These are phyloP conservation scores for Lichtheimia ramosa DNA, from an alignment of 371 early-diverging fungal genomes.

Conservation along the genomic window DNA sequence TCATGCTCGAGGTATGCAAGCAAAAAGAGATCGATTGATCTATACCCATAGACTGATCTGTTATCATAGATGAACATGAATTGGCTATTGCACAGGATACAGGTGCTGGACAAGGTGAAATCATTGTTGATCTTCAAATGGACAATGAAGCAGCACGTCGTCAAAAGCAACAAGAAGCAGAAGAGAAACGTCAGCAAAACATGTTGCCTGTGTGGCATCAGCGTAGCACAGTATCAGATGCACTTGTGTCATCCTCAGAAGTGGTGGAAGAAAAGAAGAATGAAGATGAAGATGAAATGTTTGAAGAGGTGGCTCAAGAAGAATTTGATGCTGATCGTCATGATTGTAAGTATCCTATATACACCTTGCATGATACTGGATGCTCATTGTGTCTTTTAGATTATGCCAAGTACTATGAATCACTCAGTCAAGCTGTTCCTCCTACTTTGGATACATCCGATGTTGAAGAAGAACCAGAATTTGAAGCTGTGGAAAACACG, in stretches of 20 bases:
- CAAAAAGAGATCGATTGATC: not conserved
- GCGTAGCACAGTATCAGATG: constrained; percentile 66
- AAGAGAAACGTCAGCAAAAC: constrained; percentile 76
- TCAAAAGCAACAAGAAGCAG: constrained; percentile 68
- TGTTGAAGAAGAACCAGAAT: constrained; percentile 34
- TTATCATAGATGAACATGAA: constrained; percentile 50
- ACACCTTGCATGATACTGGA: too few species aligned
- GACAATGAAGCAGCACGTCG: constrained; percentile 72
- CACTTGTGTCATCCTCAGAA: constrained; percentile 32
- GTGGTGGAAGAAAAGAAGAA: constrained; percentile 38
- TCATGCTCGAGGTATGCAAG: constrained; percentile 19
- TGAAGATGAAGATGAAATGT: constrained; percentile 45
- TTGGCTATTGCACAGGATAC: constrained; percentile 73
- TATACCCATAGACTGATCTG: not conserved
- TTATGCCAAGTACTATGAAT: constrained; percentile 46
- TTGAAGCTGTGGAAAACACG: constrained; percentile 21
- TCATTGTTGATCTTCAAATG: constrained; percentile 77
- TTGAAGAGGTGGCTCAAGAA: constrained; percentile 33
- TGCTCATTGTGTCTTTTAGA: constrained; percentile 19
- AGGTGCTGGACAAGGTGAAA: constrained; percentile 72
- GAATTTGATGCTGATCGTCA: constrained; percentile 49
- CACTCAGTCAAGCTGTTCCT: constrained; percentile 26
- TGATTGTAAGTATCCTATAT: constrained; percentile 41
- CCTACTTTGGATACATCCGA: constrained; percentile 8
- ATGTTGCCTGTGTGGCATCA: constrained; percentile 83